Conservation (phyloP, 306 rosid species). For the Prunus armeniaca region DNA sequence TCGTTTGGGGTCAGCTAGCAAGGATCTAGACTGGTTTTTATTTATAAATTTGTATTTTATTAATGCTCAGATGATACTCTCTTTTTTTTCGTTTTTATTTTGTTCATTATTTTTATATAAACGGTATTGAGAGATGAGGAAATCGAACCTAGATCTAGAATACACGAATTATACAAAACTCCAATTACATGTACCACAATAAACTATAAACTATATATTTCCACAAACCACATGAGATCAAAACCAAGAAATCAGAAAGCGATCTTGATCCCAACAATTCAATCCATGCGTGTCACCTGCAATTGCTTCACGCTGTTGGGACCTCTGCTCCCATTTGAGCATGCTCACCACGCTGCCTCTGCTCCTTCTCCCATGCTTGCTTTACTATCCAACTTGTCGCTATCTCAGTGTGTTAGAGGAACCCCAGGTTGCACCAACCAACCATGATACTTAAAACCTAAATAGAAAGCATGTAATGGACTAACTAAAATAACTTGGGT, state of each 20-base stretch:
- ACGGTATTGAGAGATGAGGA: too few species aligned
- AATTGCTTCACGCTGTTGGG: not conserved
- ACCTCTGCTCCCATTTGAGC: not conserved
- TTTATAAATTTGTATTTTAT: too few species aligned
- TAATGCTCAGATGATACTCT: not conserved
- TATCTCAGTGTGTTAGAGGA: not conserved
- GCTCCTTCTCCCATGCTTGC: not conserved
- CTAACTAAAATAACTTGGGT: too few species aligned
- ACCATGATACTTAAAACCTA: not conserved
- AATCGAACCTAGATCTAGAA: fast-evolving
- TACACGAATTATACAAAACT: too few species aligned
- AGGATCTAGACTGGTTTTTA: not conserved
- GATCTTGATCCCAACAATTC: not conserved
- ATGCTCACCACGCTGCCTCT: not conserved
- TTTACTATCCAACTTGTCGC: not conserved
- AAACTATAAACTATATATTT: not conserved
- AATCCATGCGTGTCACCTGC: not conserved
- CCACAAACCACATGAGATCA: not conserved
- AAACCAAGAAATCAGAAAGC: not conserved
- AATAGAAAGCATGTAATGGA: too few species aligned
- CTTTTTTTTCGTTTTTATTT: too few species aligned
- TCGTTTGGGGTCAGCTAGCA: not conserved
- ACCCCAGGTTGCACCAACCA: not conserved
- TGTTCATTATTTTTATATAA: not conserved
- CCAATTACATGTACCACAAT: too few species aligned